Conservation (phyloP, 495 filamentous ascomycete species). For the Coniosporium apollinis region DNA sequence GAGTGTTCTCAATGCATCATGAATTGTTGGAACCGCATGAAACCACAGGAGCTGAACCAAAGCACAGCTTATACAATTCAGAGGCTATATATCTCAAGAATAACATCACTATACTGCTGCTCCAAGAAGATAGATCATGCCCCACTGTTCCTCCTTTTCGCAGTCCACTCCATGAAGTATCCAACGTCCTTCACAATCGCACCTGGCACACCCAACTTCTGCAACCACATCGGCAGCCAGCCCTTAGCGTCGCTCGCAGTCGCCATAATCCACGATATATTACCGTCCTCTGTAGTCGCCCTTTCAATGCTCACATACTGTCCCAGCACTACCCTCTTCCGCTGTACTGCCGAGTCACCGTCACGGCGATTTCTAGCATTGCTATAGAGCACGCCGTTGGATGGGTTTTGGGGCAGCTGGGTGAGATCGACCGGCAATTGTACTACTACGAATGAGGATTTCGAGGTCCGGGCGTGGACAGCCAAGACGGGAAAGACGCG, state of each 20-base stretch:
- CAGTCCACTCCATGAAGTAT: slow-evolving; percentile 44
- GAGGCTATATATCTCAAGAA: no score
- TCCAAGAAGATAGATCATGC: no score
- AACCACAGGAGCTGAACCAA: no score
- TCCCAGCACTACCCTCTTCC: slow-evolving; percentile 11
- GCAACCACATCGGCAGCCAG: slow-evolving; percentile 47
- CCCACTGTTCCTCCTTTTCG: slow-evolving; percentile 15
- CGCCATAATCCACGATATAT: slow-evolving; percentile 52
- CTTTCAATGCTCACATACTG: slow-evolving; percentile 43
- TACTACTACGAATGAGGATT: slow-evolving; percentile 16
- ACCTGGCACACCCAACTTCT: slow-evolving; percentile 46
- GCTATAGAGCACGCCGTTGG: slow-evolving; percentile 23
- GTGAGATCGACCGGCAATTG: slow-evolving; percentile 27
- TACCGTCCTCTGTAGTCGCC: slow-evolving; percentile 23
- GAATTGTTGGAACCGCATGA: no score
- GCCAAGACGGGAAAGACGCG: slow-evolving; percentile 39
- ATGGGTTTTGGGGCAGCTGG: slow-evolving; percentile 18
- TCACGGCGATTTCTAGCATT: slow-evolving; percentile 2
- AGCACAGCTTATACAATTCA: no score
- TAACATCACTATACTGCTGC: no score
- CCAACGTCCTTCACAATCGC: slow-evolving; percentile 58
- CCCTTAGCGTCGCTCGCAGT: slow-evolving; percentile 26
- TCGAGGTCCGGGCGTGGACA: slow-evolving; percentile 21
- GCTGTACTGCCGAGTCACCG: slow-evolving; percentile 3
- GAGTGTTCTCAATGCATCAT: no score